These are phyloP conservation scores for Mycogone perniciosa DNA, from an alignment of 2,329 filamentous ascomycete genomes.

Conservation along the genomic window DNA sequence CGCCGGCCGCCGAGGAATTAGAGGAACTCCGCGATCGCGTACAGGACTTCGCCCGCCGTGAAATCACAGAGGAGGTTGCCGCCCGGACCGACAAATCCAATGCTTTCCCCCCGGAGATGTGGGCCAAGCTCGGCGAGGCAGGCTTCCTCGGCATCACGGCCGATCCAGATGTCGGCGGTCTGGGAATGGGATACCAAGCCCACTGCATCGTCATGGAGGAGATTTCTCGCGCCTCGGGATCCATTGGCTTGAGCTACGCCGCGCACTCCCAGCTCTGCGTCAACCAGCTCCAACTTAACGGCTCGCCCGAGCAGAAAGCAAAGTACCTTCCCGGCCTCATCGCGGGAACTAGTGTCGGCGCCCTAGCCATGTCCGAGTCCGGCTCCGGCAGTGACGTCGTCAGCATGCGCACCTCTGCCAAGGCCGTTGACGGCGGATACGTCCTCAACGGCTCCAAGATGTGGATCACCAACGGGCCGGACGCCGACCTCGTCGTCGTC, in stretches of 20 bases:
- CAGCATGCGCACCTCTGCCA: conserved; percentile 84
- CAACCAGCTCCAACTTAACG: conserved; percentile 93
- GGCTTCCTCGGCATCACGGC: conserved; percentile 90
- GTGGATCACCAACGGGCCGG: conserved; percentile 99
- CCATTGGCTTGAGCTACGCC: conserved; percentile 85
- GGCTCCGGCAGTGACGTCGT: conserved; percentile 90
- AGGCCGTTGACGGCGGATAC: conserved; percentile 76
- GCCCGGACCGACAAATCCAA: conserved; percentile 78
- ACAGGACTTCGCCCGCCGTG: conserved; percentile 81
- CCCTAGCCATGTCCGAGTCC: conserved; percentile 91
- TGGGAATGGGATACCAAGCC: conserved; percentile 92
- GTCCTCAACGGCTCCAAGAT: conserved; percentile 88
- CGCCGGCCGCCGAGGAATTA: conserved; percentile 67
- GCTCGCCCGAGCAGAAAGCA: conserved; percentile 68
- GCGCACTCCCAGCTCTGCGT: conserved; percentile 95
- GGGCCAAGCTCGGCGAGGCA: conserved; percentile 86
- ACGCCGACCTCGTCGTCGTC: conserved; percentile 89
- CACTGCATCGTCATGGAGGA: conserved; percentile 96
- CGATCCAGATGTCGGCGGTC: conserved; percentile 82
- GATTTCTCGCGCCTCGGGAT: conserved; percentile 76
- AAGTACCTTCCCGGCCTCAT: conserved; percentile 76
- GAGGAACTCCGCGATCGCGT: conserved; percentile 76
- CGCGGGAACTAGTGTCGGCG: conserved; percentile 73
- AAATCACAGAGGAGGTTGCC: conserved; percentile 79
- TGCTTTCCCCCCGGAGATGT: conserved; percentile 85